A percentile compares a stretch with the other conserved stretches of the same genome.
phyloP scores from a whole-genome alignment of 2,329 filamentous ascomycete species.

The Alternaria sp. region DNA sequence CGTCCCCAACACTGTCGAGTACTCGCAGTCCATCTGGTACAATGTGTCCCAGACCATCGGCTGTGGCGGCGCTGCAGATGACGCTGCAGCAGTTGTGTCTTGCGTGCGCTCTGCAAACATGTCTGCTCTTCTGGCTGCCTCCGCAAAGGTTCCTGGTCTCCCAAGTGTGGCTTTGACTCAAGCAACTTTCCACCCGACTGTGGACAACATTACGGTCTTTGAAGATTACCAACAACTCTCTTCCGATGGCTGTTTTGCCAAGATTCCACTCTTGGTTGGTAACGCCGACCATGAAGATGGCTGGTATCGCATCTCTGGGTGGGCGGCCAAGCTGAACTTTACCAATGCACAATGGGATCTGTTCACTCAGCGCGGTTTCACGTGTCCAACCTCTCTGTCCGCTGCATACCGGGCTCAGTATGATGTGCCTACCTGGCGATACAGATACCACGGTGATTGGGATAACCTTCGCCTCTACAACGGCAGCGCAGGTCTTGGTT shows the following conservation, averaged over 20 bases:
- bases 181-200: constrained; percentile 43
- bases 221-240: constrained; percentile 39
- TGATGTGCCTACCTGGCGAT: constrained; percentile 49
- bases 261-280: constrained; percentile 34
- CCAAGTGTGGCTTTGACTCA: constrained; percentile 35
- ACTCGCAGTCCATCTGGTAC: constrained; percentile 39
- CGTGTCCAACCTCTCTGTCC: constrained; percentile 31
- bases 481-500: constrained; percentile 31
- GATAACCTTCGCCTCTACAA: constrained; percentile 47
- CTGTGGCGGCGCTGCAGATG: constrained; percentile 40
- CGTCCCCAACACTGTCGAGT: constrained; percentile 35
- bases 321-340: constrained; percentile 30
- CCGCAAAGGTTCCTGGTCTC: constrained; percentile 36
- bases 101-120: constrained; percentile 49
- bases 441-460: constrained; percentile 50
- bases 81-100: constrained; percentile 38
- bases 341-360: constrained; percentile 36
- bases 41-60: constrained; percentile 53
- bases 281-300: constrained; percentile 39
- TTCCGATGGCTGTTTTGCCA: constrained; percentile 32
- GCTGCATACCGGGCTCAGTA: constrained; percentile 33
- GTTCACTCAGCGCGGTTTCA: constrained; percentile 36
- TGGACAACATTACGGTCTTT: constrained; percentile 44
- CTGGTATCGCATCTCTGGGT: constrained; percentile 40
- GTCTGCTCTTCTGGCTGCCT: constrained; percentile 33